Conservation (phyloP, 768 basidiomycete species). For the Leucogyrophana mollusca region DNA sequence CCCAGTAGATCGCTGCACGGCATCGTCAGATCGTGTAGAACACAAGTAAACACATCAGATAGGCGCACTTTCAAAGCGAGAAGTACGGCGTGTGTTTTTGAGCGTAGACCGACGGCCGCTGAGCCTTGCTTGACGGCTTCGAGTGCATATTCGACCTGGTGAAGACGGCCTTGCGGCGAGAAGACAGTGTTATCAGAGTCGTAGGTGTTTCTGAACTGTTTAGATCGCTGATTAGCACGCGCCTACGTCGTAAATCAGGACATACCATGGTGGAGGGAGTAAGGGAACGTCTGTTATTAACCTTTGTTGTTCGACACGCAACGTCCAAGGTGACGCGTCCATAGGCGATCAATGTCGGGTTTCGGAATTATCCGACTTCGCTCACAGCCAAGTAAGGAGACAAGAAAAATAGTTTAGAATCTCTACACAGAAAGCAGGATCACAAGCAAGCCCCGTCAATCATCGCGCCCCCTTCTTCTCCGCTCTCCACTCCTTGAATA, state of each 20-base stretch:
- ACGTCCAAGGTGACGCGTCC: conserved; percentile 31
- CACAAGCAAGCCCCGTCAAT: conserved; percentile 9
- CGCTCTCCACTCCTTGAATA: conserved; percentile 90
- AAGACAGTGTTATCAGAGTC: conserved; percentile 99
- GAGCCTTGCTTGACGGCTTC: conserved; percentile 99
- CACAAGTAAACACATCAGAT: neutral
- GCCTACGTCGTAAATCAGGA: conserved; percentile 1
- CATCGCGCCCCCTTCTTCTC: conserved; percentile 72
- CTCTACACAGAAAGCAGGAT: conserved; percentile 1
- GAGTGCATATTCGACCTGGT: conserved; percentile 97
- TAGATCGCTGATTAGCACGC: conserved; percentile 1
- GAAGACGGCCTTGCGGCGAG: conserved; percentile 93
- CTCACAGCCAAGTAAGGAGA: neutral
- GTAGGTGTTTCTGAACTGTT: conserved; percentile 91
- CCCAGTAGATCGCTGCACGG: conserved; percentile 87
- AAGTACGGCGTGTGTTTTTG: conserved; percentile 91
- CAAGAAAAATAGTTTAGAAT: conserved; percentile 8
- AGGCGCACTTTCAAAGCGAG: conserved; percentile 83
- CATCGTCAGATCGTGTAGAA: conserved; percentile 3
- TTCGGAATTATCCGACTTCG: conserved; percentile 4
- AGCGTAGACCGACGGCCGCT: conserved; percentile 94
- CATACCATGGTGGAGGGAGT: conserved; percentile 29
- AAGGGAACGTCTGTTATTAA: conserved; percentile 9
- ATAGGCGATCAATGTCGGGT: conserved; percentile 11
- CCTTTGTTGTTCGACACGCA: conserved; percentile 2